These are phyloP conservation scores for Celoporthe dispersa DNA, from an alignment of 2,329 filamentous ascomycete genomes.

Conservation along the genomic window DNA sequence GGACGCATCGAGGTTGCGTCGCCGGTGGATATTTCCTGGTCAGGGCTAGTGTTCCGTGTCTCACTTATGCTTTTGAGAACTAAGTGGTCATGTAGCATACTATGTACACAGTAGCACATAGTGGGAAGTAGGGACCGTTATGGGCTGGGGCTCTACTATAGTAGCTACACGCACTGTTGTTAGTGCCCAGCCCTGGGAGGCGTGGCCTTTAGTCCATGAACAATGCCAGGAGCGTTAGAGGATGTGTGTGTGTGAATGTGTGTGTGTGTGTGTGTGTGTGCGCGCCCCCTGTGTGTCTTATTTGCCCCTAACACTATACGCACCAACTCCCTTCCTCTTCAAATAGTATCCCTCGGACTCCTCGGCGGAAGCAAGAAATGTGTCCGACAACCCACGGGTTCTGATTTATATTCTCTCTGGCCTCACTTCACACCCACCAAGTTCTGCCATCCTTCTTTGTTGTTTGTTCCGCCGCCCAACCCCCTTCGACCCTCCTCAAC, in stretches of 20 bases:
- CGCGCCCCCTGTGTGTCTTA: not conserved
- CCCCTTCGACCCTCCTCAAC: not conserved
- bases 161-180: not conserved
- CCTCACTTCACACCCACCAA: not conserved
- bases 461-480: not conserved
- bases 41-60: not conserved
- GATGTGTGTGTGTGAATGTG: not conserved
- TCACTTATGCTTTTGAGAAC: not conserved
- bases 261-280: not conserved
- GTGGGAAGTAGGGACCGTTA: not conserved
- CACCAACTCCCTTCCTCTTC: not conserved
- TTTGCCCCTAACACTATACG: not conserved
- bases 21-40: slow-evolving; percentile 1
- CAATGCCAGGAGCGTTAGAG: not conserved
- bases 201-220: not conserved
- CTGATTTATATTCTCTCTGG: slow-evolving; percentile 10
- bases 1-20: slow-evolving; percentile 3
- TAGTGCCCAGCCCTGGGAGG: not conserved
- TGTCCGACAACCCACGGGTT: slow-evolving; percentile 1
- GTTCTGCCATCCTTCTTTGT: not conserved
- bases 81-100: not conserved
- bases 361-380: slow-evolving; percentile 18
- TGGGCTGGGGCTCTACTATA: not conserved
- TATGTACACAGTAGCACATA: too few relatives aligned
- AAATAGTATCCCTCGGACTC: not conserved